These are phyloP conservation scores for Pelargonium fulgidum DNA, from an alignment of 441 rosid genomes.

Conservation along the genomic window DNA sequence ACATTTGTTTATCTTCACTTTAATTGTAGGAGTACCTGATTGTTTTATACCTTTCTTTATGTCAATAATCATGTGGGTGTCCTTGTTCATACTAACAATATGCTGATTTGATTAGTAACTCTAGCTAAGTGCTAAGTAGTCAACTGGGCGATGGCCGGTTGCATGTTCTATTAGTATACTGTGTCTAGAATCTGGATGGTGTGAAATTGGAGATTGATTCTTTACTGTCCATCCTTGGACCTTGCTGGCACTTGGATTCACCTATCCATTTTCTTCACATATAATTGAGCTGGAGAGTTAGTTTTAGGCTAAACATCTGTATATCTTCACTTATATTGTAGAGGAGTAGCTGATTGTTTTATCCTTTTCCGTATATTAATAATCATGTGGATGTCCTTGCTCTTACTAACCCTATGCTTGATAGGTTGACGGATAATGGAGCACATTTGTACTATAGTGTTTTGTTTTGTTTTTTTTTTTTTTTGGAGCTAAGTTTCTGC, in stretches of 20 bases:
- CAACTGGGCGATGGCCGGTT: slow-evolving; percentile 2
- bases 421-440: neutral
- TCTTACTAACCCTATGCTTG: neutral
- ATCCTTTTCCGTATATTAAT: neutral
- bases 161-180: neutral
- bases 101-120: neutral
- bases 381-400: neutral
- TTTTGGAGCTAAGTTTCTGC: neutral
- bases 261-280: neutral
- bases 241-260: neutral
- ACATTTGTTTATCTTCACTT: neutral
- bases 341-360: neutral
- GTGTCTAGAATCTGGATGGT: neutral
- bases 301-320: neutral
- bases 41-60: neutral
- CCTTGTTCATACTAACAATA: neutral
- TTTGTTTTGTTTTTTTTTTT: too few relatives aligned
- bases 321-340: neutral
- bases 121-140: slow-evolving; percentile 1
- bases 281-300: neutral
- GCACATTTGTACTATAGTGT: neutral
- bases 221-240: neutral
- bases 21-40: neutral
- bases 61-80: neutral
- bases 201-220: neutral